Conservation (phyloP, 306 rosid species). For the Dalbergia oliveri region DNA sequence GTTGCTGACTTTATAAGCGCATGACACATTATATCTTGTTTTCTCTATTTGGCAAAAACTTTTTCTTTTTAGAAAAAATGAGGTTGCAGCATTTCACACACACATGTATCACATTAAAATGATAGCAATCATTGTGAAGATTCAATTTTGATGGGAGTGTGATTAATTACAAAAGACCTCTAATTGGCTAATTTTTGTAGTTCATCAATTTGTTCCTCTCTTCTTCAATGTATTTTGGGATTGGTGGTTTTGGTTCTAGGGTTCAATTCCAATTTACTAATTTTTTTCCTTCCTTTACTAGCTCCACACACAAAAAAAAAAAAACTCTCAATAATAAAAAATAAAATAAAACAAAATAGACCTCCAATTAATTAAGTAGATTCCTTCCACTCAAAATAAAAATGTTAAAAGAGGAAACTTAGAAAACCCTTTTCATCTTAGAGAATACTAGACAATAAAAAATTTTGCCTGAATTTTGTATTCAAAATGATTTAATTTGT, state of each 20-base stretch:
- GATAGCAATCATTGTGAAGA: constrained; percentile 31
- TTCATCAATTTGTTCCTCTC: too few relatives aligned
- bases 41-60: constrained; percentile 53
- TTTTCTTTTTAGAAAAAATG: constrained; percentile 41
- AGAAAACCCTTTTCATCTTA: background rate
- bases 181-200: too few relatives aligned
- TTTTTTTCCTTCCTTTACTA: too few relatives aligned
- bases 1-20: constrained; percentile 51
- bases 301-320: too few relatives aligned
- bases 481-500: too few relatives aligned
- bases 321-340: too few relatives aligned
- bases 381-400: background rate
- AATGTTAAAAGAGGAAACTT: background rate
- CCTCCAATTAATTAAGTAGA: constrained; percentile 4
- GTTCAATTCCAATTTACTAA: too few relatives aligned
- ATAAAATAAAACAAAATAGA: background rate
- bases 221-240: too few relatives aligned
- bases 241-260: too few relatives aligned
- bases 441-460: background rate
- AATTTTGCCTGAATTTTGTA: too few relatives aligned
- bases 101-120: constrained; percentile 37
- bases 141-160: background rate
- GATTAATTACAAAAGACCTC: too few relatives aligned
- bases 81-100: constrained; percentile 36
- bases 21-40: constrained; percentile 42